Evolutionary conservation across 1,284 basidiomycete species (phyloP).

Genomic region (Microbotryum scabiosae): DNA sequence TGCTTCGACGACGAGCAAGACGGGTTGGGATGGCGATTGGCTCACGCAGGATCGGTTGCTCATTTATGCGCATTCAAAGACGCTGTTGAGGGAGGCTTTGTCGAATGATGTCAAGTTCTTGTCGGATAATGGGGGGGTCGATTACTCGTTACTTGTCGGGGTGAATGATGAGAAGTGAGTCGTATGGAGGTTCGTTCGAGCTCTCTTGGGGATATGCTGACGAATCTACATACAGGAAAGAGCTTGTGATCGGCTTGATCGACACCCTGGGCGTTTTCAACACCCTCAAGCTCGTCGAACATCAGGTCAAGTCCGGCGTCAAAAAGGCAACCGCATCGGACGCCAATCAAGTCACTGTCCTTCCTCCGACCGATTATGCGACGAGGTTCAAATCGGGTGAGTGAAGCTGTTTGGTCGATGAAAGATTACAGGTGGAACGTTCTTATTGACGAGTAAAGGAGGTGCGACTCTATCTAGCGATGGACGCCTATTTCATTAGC

Average conservation of each 20-base stretch:
- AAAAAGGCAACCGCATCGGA: conserved; percentile 8
- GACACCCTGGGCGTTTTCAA: conserved; percentile 38
- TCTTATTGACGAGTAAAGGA: too few relatives aligned
- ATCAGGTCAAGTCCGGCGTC: conserved; percentile 12
- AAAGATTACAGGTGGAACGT: too few relatives aligned
- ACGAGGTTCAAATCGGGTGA: conserved; percentile 10
- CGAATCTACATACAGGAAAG: conserved; percentile 8
- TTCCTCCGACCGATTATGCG: conserved; percentile 18
- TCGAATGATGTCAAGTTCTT: conserved; percentile 81
- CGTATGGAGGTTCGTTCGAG: not conserved
- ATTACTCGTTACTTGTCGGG: conserved; percentile 92
- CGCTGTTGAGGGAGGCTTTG: conserved; percentile 81
- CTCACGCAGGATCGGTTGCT: conserved; percentile 33
- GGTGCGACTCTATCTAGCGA: not conserved
- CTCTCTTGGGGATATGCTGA: not conserved
- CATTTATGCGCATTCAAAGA: conserved; percentile 73
- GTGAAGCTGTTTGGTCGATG: not conserved
- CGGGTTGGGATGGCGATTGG: conserved; percentile 77
- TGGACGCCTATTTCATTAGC: conserved; percentile 16
- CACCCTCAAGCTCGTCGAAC: conserved; percentile 9
- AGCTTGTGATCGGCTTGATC: conserved; percentile 79
- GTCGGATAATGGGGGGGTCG: conserved; percentile 94
- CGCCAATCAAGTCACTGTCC: conserved; percentile 10
- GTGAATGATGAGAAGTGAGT: conserved; percentile 58
- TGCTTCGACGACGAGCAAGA: too few relatives aligned